These are phyloP conservation scores for Ogataea hybrid DNA, from an alignment of 1,139 yeast species.

Conservation along the genomic window DNA sequence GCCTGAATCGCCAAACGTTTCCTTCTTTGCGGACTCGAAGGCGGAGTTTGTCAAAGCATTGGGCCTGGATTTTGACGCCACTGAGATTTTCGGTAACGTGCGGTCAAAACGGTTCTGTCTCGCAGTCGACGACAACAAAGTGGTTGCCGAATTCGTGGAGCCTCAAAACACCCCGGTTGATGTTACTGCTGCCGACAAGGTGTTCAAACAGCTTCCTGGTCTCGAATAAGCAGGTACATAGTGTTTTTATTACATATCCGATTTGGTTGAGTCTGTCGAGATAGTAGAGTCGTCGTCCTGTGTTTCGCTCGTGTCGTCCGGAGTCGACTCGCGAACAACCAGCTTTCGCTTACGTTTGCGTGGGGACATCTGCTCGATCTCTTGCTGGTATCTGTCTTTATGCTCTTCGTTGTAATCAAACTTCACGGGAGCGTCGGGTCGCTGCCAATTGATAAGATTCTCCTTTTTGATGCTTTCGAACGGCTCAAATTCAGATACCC, in stretches of 20 bases:
- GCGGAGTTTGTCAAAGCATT: constrained; percentile 67
- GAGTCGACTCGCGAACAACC: background rate
- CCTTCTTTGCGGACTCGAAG: constrained; percentile 72
- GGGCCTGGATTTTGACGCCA: constrained; percentile 69
- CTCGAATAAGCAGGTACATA: constrained; percentile 15
- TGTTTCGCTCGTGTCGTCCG: constrained; percentile 1
- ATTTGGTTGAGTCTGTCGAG: background rate
- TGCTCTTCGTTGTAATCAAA: constrained; percentile 19
- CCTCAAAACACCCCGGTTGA: constrained; percentile 77
- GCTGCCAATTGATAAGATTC: constrained; percentile 16
- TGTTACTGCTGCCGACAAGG: constrained; percentile 49
- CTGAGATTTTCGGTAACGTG: constrained; percentile 67
- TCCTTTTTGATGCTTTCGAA: constrained; percentile 17
- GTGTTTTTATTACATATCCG: background rate
- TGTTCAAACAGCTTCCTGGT: constrained; percentile 35
- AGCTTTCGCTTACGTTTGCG: constrained; percentile 12
- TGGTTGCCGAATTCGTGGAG: constrained; percentile 64
- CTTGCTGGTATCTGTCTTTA: constrained; percentile 21
- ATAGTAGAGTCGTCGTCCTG: constrained; percentile 7
- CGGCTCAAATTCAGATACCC: constrained; percentile 5
- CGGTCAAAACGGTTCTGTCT: constrained; percentile 79
- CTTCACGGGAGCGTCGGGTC: constrained; percentile 17
- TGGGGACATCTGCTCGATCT: constrained; percentile 19
- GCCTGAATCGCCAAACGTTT: constrained; percentile 35
- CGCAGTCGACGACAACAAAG: constrained; percentile 70